Evolutionary conservation across 805 yeast genomes (phyloP), one percentile per base, ranked within the genome.

Genomic region (Wickerhamomyces bovis): DNA sequence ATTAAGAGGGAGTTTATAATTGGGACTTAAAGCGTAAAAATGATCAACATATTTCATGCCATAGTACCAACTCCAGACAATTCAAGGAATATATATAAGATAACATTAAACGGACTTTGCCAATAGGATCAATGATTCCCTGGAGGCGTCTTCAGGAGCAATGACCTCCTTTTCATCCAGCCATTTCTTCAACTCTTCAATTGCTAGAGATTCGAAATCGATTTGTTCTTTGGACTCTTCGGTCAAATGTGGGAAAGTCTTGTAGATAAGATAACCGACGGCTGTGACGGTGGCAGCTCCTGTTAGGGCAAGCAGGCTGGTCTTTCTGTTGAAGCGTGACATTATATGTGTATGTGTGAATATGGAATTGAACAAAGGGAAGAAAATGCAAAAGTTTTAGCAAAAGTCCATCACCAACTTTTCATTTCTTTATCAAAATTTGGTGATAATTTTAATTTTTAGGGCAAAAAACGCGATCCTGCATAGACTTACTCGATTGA

Each of bases 191-290:
- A 50, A 21, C 23, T 50, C 51, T n/a, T 50, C 53, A 26, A 48
- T 48, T 22, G 18, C 39, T 2, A 45, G 26, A 6, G 33, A 25
- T 12, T 45, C 44, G n/a, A 46, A 43, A 19, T 46, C 41, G 33
- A 42, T 39, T n/a, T 39, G 6, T 23, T 33, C 44, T 22, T 12
- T n/a, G 5, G 20, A 15, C 3, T 18, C 19, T 20, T 44, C 43
- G 10, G 42, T 38, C n/a, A 53, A 38, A 41, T 52, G 52, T 33
- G 53, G 55, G 42, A 35, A 52, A 5, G 53, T 54, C 46, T 54
- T 51, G 44, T 38, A 47, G 33, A 57, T 38, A 30, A 51, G 26
- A 25, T 38, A 54, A 6, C 57, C 53, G 22, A 49, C 46, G 13
- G 49, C 48, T 19, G 52, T 45, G 20, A 53, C 38, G 11, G 52